Conservation (phyloP, 2,329 filamentous ascomycete genomes). For the Neodidymelliopsis sp. region DNA sequence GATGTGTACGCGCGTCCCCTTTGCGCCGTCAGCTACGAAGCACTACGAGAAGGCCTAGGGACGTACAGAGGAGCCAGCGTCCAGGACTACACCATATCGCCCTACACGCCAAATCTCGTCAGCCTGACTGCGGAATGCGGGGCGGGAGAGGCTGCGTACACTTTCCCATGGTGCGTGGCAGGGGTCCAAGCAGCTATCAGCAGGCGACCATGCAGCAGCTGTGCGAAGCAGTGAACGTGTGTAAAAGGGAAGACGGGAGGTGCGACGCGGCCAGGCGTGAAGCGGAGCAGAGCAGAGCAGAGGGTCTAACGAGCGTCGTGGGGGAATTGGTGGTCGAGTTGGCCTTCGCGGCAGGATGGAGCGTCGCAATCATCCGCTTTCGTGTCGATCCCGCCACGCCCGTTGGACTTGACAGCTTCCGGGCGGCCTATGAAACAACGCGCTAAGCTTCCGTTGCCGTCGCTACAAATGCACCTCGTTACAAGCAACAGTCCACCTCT, state of each 20-base stretch:
- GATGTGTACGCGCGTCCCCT: slow-evolving; percentile 89
- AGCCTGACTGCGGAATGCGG: slow-evolving; percentile 25
- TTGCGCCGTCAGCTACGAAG: slow-evolving; percentile 27
- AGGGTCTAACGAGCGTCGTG: slow-evolving; percentile 12
- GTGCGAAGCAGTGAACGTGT: slow-evolving; percentile 5
- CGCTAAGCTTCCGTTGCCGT: slow-evolving; percentile 10
- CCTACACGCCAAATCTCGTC: slow-evolving; percentile 49
- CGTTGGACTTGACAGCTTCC: slow-evolving; percentile 5
- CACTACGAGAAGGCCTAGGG: neutral
- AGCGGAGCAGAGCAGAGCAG: neutral
- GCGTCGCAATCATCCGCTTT: slow-evolving; percentile 7
- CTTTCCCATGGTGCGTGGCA: slow-evolving; percentile 50
- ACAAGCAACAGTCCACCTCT: no score
- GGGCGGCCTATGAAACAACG: neutral
- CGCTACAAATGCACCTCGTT: slow-evolving; percentile 12
- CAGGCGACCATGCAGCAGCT: slow-evolving; percentile 38
- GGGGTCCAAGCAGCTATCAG: slow-evolving; percentile 26
- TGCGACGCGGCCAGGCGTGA: slow-evolving; percentile 10
- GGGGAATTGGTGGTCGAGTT: neutral
- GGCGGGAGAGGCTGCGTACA: slow-evolving; percentile 43
- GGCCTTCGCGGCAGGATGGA: neutral
- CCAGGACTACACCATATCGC: slow-evolving; percentile 91
- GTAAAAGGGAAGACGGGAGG: neutral
- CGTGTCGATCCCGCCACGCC: slow-evolving; percentile 8
- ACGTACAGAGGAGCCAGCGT: slow-evolving; percentile 88